A percentile compares a stretch with the other conserved stretches of the same genome.
These are phyloP conservation scores for Kregervanrija delftensis DNA, from an alignment of 805 yeast genomes.

Conservation along the genomic window DNA sequence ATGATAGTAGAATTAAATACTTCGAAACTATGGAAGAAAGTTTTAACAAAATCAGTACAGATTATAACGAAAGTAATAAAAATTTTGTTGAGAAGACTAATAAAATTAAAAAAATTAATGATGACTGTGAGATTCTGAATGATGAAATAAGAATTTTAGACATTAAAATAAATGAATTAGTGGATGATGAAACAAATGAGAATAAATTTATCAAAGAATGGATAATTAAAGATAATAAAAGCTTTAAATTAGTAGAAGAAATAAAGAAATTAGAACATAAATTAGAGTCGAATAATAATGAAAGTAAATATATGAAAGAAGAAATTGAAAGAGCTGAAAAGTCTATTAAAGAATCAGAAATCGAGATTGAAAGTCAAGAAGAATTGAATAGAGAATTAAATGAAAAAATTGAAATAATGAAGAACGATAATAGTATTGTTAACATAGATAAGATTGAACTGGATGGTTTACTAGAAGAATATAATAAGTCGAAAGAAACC, in stretches of 20 bases:
- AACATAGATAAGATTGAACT: no score
- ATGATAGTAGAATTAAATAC: constrained; percentile 35
- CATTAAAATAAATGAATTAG: neutral
- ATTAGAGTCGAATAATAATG: constrained; percentile 44
- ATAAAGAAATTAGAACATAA: constrained; percentile 37
- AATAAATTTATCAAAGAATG: constrained; percentile 14
- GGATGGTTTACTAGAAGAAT: no score
- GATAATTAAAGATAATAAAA: constrained; percentile 33
- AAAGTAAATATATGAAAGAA: constrained; percentile 53
- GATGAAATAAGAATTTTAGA: constrained; percentile 10
- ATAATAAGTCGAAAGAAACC: no score
- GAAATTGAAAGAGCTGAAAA: constrained; percentile 50
- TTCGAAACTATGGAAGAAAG: constrained; percentile 37
- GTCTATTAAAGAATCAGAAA: constrained; percentile 40
- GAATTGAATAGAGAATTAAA: constrained; percentile 8
- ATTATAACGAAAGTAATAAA: constrained; percentile 34
- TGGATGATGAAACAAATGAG: constrained; percentile 2
- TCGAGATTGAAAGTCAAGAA: constrained; percentile 20
- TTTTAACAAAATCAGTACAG: constrained; percentile 37
- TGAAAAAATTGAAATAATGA: constrained; percentile 7
- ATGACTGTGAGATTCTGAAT: constrained; percentile 8
- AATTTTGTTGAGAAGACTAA: constrained; percentile 14
- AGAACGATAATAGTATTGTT: constrained; percentile 4
- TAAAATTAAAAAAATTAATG: constrained; percentile 10
- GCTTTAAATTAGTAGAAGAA: constrained; percentile 40